Evolutionary conservation across 1,284 basidiomycete genomes (phyloP), one percentile per base, ranked within the genome.

Genomic region (Papiliotrema terrestris): DNA sequence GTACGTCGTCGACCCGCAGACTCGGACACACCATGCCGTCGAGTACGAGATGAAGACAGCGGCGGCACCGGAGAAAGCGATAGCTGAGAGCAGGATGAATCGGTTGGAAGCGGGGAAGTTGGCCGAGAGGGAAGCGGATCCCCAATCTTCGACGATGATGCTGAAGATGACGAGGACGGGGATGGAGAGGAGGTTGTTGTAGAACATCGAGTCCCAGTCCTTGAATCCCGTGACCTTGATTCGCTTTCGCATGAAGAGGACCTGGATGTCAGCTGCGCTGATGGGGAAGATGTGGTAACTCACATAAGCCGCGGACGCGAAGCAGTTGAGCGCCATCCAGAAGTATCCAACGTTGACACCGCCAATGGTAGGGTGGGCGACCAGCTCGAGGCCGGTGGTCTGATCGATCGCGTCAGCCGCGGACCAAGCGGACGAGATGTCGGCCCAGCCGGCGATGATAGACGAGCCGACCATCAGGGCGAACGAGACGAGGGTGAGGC

Each of bases 121-220:
- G 56, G 81, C 80, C 45, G 78, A 76, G 38, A 98, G 79, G 69
- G 87, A 93, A 55, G 84, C 86, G 6, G 80, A 77, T 48, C 87
- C 85, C 96, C 96, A 99, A 72, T 97, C 86, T 77, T 99, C 96
- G 39, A 88, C 79, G 51, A 94, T 65, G 60, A 98, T 70, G 15
- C 93, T 96, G 71, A 88, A 90, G 56, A 93, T 65, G 39, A 84
- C 80, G 42, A 99, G 81, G 37, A 98, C 85, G 42, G 96, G 93
- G 65, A 98, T 92, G 36, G 91, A 96, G 48, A 98, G 81, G 50
- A 98, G 77, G 78, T 98, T 99, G 81, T 97, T 98, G 81, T 98
- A 98, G 79, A 93, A 97, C 95, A 98, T 98, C 25, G 94, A 89
- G 73, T 98, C 96, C 94, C 93, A 97, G 73, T 98, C 95, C 59